Evolutionary conservation across 1,284 basidiomycete genomes (phyloP).

Genomic region (Ganoderma lingzhi): DNA sequence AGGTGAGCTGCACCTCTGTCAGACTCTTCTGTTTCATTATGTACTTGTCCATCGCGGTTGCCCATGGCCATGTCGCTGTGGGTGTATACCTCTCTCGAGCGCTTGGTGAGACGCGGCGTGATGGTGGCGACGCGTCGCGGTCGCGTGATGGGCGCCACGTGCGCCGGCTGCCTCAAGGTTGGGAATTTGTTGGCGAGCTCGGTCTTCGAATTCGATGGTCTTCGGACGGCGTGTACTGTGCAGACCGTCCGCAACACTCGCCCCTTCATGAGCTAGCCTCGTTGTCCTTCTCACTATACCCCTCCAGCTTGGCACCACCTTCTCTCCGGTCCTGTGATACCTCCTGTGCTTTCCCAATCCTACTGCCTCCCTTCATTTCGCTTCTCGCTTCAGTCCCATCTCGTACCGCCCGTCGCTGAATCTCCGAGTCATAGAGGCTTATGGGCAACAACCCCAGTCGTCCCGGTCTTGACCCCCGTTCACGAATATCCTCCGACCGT

Average conservation of each 20-base stretch:
- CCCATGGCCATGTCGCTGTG: too few species aligned
- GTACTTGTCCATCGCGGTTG: not conserved
- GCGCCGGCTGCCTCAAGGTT: slow-evolving; percentile 27
- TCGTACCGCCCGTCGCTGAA: not conserved
- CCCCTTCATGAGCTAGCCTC: slow-evolving; percentile 23
- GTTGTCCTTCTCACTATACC: slow-evolving; percentile 20
- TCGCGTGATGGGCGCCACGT: slow-evolving; percentile 28
- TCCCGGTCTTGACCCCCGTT: slow-evolving; percentile 17
- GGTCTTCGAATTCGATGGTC: slow-evolving; percentile 3
- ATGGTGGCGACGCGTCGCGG: slow-evolving; percentile 26
- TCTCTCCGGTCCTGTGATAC: slow-evolving; percentile 17
- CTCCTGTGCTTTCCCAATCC: slow-evolving; percentile 9
- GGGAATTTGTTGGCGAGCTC: not conserved
- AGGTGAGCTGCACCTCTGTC: not conserved
- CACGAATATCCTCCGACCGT: slow-evolving; percentile 15
- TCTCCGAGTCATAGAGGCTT: slow-evolving; percentile 15
- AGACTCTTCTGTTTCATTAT: not conserved
- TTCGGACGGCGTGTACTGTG: slow-evolving; percentile 6
- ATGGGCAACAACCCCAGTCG: slow-evolving; percentile 33
- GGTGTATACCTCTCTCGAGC: not conserved
- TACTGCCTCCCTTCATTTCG: slow-evolving; percentile 6
- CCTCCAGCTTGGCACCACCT: slow-evolving; percentile 6
- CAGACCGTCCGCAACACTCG: slow-evolving; percentile 7
- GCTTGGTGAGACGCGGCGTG: slow-evolving; percentile 1
- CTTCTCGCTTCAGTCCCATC: not conserved